These are phyloP conservation scores for Solanum chaucha DNA, from an alignment of 257 asterid species.

Conservation along the genomic window DNA sequence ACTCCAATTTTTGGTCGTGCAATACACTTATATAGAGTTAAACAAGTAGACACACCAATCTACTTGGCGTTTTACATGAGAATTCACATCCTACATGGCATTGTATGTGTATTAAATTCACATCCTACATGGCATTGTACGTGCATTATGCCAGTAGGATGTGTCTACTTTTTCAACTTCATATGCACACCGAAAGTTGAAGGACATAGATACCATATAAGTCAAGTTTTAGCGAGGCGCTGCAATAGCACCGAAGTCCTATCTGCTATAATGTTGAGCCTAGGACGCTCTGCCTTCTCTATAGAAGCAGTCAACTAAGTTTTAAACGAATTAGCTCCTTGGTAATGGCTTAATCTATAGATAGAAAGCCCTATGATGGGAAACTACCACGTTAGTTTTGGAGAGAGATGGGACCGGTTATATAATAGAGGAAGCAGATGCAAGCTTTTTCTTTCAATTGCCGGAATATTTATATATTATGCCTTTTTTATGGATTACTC, in stretches of 20 bases:
- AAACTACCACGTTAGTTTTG: too few species aligned
- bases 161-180: not conserved
- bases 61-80: too few species aligned
- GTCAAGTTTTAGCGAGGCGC: not conserved
- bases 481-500: not conserved
- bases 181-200: not conserved
- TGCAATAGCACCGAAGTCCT: rapidly evolving
- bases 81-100: too few species aligned
- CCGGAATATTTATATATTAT: too few species aligned
- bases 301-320: not conserved
- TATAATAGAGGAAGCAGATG: too few species aligned
- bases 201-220: not conserved
- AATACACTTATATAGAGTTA: not conserved
- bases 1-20: too few species aligned
- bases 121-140: not conserved
- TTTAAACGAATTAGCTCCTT: not conserved
- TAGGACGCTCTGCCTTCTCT: not conserved
- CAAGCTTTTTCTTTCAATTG: not conserved
- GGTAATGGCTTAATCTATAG: too few species aligned
- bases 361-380: too few species aligned
- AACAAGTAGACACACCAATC: too few species aligned
- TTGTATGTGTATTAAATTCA: not conserved
- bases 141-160: not conserved
- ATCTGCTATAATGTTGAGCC: not conserved
- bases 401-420: too few species aligned